Base-by-base conservation (phyloP, 1,139 yeast genomes). In the Candida neerlandica region DNA sequence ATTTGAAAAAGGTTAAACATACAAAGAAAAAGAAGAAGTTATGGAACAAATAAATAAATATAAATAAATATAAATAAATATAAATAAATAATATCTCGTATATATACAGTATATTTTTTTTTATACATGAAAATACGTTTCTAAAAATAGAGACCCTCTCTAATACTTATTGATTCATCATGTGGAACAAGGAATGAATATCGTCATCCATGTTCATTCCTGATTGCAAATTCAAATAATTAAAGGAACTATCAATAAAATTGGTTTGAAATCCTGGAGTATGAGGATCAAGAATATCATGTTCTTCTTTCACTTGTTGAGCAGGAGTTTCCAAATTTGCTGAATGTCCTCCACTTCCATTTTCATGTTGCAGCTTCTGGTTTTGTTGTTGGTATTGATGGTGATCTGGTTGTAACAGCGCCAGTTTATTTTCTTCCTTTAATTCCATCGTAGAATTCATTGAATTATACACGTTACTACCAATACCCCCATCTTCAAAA, bases 171-270 rank as follows among this genome's bases (percentile, higher is more conserved):
- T 51, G 57, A 43, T 51, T 49, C 41, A 63, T 63, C 33, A 66
- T 57, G 47, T 66, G 67, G 55, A 72, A 70, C 41, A 73, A 61
- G 3, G 71, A 59, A 4, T 64, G 65, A 34, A 71, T 51, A 33
- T 73, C 75, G 41, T 75, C 79, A 29, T 66, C 68, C 51, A 67
- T 58, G 42, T 70, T 78, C 29, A 72, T 66, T 16, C 74, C 72
- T 4, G 77, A 60, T 58, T 73, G 79, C 51, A 75, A 61, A 55
- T 75, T 76, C 80, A 76, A 75, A 57, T 73, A 74, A 52, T 75
- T 66, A 53, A 69, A 76, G 9, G 77, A 63, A 52, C 69, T 71
- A 57, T 76, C 80, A 49, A 76, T 69, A 51, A 76, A 76, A 54
- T 76, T 76, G n/a, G 78, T 70, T 48, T 63, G 65, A 44, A 71